Percentiles rank a stretch among this genome's conserved stretches.
phyloP scores from a whole-genome alignment of 1,139 yeast genomes.

The Candida buenavistaensis region DNA sequence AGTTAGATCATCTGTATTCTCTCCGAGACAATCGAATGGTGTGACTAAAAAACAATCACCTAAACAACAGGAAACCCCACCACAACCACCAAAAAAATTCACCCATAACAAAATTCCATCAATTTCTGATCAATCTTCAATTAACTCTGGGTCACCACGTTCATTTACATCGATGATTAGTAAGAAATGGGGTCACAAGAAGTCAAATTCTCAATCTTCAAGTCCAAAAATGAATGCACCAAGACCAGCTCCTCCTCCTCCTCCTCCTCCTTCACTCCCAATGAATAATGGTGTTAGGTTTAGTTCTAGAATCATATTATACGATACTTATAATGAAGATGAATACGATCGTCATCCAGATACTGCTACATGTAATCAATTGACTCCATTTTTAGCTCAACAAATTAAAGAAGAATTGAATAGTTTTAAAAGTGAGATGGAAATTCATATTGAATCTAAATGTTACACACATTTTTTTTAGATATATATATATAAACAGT shows the following conservation, averaged over 20 bases:
- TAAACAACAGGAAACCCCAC: slow-evolving; percentile 4
- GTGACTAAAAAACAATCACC: slow-evolving; percentile 1
- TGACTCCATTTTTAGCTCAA: slow-evolving; percentile 87
- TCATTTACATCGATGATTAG: slow-evolving; percentile 34
- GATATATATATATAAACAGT: too few relatives aligned
- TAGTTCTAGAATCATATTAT: slow-evolving; percentile 79
- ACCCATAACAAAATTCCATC: slow-evolving; percentile 30
- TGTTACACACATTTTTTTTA: slow-evolving; percentile 84
- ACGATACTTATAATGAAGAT: slow-evolving; percentile 79
- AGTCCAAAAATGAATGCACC: slow-evolving; percentile 7
- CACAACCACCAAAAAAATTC: slow-evolving; percentile 20
- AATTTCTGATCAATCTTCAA: slow-evolving; percentile 21
- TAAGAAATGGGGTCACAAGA: slow-evolving; percentile 20
- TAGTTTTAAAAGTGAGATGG: slow-evolving; percentile 75
- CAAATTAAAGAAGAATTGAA: slow-evolving; percentile 86
- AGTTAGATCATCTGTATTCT: slow-evolving; percentile 3
- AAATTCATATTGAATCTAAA: slow-evolving; percentile 71
- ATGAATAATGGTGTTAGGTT: slow-evolving; percentile 56
- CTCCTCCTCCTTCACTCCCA: slow-evolving; percentile 7
- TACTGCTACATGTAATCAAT: slow-evolving; percentile 86
- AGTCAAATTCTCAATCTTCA: slow-evolving; percentile 6
- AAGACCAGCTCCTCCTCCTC: slow-evolving; percentile 12
- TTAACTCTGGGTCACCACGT: slow-evolving; percentile 23
- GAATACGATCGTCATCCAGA: slow-evolving; percentile 96
- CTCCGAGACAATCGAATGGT: slow-evolving; percentile 3